These are phyloP conservation scores for Trametes coccinea DNA, from an alignment of 768 basidiomycete species.

Conservation along the genomic window DNA sequence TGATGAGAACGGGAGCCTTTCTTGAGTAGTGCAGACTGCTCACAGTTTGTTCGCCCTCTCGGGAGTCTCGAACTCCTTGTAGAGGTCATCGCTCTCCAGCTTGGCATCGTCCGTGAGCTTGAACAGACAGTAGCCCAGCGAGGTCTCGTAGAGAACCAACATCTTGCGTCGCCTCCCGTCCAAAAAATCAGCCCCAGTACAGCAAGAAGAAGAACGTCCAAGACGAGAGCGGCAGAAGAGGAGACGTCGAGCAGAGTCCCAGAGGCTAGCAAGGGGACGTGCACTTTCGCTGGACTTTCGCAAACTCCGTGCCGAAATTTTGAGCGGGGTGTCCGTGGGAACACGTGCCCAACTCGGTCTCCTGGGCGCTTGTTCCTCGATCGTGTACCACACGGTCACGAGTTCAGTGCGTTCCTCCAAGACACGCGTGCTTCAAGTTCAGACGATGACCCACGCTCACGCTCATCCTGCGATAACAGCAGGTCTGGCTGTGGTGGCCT, in stretches of 20 bases:
- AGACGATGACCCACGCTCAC: not conserved
- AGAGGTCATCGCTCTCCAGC: slow-evolving; percentile 80
- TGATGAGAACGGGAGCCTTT: slow-evolving; percentile 14
- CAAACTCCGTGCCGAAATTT: slow-evolving; percentile 24
- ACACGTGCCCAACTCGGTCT: slow-evolving; percentile 4
- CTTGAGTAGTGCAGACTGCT: slow-evolving; percentile 34
- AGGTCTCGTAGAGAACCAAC: slow-evolving; percentile 96
- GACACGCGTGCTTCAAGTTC: not conserved
- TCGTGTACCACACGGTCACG: slow-evolving; percentile 5
- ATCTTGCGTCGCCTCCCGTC: slow-evolving; percentile 44
- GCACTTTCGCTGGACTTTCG: slow-evolving; percentile 1
- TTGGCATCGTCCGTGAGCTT: slow-evolving; percentile 90
- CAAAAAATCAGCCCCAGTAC: not conserved
- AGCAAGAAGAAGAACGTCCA: not conserved
- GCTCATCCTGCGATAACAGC: not conserved
- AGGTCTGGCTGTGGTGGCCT: not conserved
- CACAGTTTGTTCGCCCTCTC: slow-evolving; percentile 92
- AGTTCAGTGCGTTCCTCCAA: not conserved
- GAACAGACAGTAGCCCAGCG: slow-evolving; percentile 97
- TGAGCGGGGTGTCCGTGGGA: slow-evolving; percentile 13
- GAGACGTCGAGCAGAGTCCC: not conserved
- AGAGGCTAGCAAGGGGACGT: slow-evolving; percentile 11
- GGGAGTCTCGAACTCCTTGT: slow-evolving; percentile 91
- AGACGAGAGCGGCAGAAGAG: not conserved
- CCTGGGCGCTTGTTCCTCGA: not conserved